phyloP scores from a whole-genome alignment of 2,329 filamentous ascomycete species.

The Aureobasidium sp. region DNA sequence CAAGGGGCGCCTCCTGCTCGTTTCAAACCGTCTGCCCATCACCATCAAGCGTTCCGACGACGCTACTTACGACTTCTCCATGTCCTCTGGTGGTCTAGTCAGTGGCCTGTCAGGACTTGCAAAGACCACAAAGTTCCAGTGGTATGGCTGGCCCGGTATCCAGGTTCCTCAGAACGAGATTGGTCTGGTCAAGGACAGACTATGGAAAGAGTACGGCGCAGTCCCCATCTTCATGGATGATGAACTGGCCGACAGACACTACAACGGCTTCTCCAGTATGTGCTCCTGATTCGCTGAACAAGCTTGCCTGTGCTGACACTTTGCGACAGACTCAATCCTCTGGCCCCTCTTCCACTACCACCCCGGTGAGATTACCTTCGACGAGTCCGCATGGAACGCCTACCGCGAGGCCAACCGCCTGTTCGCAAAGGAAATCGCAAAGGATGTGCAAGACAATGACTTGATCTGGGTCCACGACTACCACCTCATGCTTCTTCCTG shows the following conservation, averaged over 20 bases:
- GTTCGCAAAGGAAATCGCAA: conserved; percentile 81
- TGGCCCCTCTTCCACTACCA: conserved; percentile 99
- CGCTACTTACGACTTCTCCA: conserved; percentile 86
- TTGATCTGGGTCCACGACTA: conserved; percentile 98
- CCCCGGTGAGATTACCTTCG: conserved; percentile 95
- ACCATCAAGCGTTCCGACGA: conserved; percentile 92
- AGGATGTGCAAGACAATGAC: conserved; percentile 86
- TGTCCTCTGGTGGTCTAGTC: conserved; percentile 94
- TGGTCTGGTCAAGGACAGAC: conserved; percentile 62
- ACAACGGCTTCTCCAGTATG: conserved; percentile 93
- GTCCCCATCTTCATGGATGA: conserved; percentile 91
- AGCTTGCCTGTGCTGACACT: not conserved
- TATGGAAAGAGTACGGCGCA: conserved; percentile 83
- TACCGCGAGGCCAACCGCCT: conserved; percentile 89
- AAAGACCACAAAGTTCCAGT: conserved; percentile 91
- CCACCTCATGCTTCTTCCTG: conserved; percentile 91
- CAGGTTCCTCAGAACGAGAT: conserved; percentile 84
- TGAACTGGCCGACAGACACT: conserved; percentile 87
- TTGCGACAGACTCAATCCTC: conserved; percentile 74
- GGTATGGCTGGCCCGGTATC: conserved; percentile 96
- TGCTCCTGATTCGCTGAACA: not conserved
- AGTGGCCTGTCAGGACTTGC: conserved; percentile 85
- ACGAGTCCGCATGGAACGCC: conserved; percentile 87
- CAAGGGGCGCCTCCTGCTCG: conserved; percentile 61
- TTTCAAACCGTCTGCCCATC: conserved; percentile 92